Base-by-base conservation (phyloP, 208 protist species). In the Wallacemonas sp. region DNA sequence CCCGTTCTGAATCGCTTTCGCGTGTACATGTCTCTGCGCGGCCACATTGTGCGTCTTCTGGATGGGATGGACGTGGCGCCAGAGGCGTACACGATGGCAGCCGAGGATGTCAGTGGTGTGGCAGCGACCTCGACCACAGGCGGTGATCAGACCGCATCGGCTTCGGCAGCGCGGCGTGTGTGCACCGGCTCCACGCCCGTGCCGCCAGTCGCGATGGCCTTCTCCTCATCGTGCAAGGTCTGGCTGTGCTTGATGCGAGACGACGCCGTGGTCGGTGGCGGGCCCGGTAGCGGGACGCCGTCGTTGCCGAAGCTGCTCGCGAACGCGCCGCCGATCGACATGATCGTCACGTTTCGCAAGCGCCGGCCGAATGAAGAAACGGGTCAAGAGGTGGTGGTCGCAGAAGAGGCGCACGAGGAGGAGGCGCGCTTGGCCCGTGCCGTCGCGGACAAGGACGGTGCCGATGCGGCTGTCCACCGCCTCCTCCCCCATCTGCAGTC, bases 161-260 rank as follows among this genome's bases (percentile, higher is more conserved):
- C n/a, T n/a, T n/a, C n/a, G n/a, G 23, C 17, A 8, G 57, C 30
- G n/a, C 52, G 52, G 14, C 34, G 21, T 14, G 52, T 58, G 4
- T 58, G 52, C 29, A 16, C 21, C 21, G 19, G 33, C 14, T 29
- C 49, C 16, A 43, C 34, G 26, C 52, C 48, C 14, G 27, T 63
- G 43, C 68, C 72, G 33, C 60, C 26, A 23, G 54, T 56, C 14
- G 3, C 27, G 24, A 48, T 43, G 17, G 72, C 67, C 2, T 73
- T 80, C 39, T 55, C 57, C 6, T 65, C 48, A 26, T 55, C 44
- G 49, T 80, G 67, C 30, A 82, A 82, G 52, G 63, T 83, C 16
- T 90, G 83, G 83, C 72, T 90, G 30, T 90, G 83, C 71, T 77
- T 85, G 68, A 68, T 90, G 57, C 77, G 76, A 27, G 83, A 90